Base-by-base conservation (phyloP, 495 filamentous ascomycete genomes). In the Aspergillus leporis region DNA sequence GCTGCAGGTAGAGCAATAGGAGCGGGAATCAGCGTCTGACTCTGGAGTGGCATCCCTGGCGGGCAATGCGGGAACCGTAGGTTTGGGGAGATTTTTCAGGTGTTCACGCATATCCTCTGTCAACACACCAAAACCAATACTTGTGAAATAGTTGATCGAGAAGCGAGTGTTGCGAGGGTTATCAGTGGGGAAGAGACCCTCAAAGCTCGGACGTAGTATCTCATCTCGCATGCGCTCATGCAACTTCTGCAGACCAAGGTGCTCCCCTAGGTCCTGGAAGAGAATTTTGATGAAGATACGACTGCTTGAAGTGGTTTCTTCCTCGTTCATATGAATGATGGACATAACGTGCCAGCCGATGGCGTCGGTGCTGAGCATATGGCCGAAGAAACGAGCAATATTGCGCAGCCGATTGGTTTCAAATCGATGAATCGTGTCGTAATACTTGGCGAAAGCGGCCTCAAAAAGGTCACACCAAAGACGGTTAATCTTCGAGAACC, bases 131-230 rank as follows among this genome's bases (percentile, higher is more conserved):
- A 99, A 92, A 58, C 92, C 91, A 70, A 99, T 93, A 63, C 90
- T 91, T 8, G 94, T 99, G 73, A 98, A 98, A 77, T 96, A 99
- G 72, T 99, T 99, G 85, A 98, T 95, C 19, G 93, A 90, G 79
- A 99, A 99, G 45, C 94, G 87, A 14, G 91, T 93, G 72, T 96
- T 91, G 56, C 89, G 85, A 8, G 91, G 85, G 66, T 93, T 90
- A 66, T 97, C 91, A 38, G 68, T 67, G 0, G 94, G 95, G 83
- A 99, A 99, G 9, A 99, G 75, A 51, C 95, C 93, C 30, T 88
- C 82, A 59, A 95, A 87, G 66, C 85, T 89, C 48, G 90, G 84
- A 55, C 87, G 87, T 14, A 97, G 79, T 31, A 85, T 79, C 14
- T 92, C 87, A 61, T 96, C 91, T 65, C 82, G 85, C 63, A 97